Base-by-base conservation (phyloP, 352 stramenopile species). In the Phytophthora tentaculata region DNA sequence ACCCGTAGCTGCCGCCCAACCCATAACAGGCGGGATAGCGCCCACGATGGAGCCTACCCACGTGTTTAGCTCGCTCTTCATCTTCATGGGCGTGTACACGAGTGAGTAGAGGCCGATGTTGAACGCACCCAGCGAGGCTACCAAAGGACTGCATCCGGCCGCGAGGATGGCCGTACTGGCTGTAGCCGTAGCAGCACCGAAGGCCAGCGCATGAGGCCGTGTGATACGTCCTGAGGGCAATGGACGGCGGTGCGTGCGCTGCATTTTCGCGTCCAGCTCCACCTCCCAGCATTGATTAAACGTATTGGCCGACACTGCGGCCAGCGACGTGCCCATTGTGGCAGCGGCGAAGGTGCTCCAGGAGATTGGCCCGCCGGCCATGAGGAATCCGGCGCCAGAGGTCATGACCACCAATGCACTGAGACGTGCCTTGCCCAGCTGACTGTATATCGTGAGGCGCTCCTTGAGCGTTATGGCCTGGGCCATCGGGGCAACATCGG, bases 51-150 rank as follows among this genome's bases (percentile, higher is more conserved):
- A 97, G 22, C 98, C 98, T 47, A 99, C 86, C 97, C 97, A 99
- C 28, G 98, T 99, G 85, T 99, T 99, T 29, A 87, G 84, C 74
- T 99, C 96, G 51, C 91, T 97, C 19, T 88, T 81, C 35, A 92
- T 97, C 82, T 99, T 99, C 81, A 99, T 94, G 12, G 97, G 97
- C 17, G 98, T 99, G 86, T 99, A 99, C n/a, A 98, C 81, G 35
- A 98, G 94, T 49, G 97, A 81, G 76, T 99, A 99, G 19, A 99
- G 80, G 3, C 89, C 94, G 69, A 99, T 99, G 80, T 99, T 99
- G 35, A 92, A 88, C 0, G 94, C 77, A 17, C 98, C 98, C n/a
- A 99, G 83, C 43, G 84, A 85, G 2, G 97, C 93, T 37, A 98
- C 98, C 6, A 99, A 52, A 35, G 97, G 97, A 81, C 98, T 98